A percentile compares a stretch with the other conserved stretches of the same genome.
Evolutionary conservation across 2,329 filamentous ascomycete species (phyloP).

Genomic region (Sclerotinia sclerotiorum): DNA sequence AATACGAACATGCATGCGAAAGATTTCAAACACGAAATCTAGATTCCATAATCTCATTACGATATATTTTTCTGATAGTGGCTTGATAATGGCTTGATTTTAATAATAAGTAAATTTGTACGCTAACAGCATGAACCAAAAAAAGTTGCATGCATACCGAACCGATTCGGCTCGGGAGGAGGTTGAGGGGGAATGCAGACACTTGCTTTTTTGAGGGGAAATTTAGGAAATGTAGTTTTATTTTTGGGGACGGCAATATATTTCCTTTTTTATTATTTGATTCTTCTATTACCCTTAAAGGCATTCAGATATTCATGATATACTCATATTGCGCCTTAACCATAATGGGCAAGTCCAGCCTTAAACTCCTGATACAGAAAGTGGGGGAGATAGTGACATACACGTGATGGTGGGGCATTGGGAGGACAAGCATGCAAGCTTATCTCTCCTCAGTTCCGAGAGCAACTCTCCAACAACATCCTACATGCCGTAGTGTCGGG

Average conservation of each 20-base stretch:
- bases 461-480: background rate
- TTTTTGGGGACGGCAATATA: background rate
- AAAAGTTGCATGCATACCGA: background rate
- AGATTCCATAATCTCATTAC: slow-evolving; percentile 12
- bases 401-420: slow-evolving; percentile 8
- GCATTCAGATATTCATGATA: background rate
- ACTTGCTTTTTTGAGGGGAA: background rate
- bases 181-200: background rate
- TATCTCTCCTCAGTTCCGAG: background rate
- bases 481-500: background rate
- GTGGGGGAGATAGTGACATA: slow-evolving; percentile 10
- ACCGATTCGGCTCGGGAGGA: background rate
- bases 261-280: background rate
- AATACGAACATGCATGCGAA: slow-evolving; percentile 6
- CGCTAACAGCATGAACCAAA: slow-evolving; percentile 5
- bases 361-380: background rate
- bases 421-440: background rate
- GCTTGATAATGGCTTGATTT: slow-evolving; percentile 10
- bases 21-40: slow-evolving; percentile 1
- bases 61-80: slow-evolving; percentile 11
- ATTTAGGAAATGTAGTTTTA: background rate
- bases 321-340: background rate
- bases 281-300: background rate
- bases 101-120: slow-evolving; percentile 10
- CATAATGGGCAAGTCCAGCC: background rate